These are phyloP conservation scores for Aspergillus eucalypticola DNA, from an alignment of 2,329 filamentous ascomycete genomes.

Conservation along the genomic window DNA sequence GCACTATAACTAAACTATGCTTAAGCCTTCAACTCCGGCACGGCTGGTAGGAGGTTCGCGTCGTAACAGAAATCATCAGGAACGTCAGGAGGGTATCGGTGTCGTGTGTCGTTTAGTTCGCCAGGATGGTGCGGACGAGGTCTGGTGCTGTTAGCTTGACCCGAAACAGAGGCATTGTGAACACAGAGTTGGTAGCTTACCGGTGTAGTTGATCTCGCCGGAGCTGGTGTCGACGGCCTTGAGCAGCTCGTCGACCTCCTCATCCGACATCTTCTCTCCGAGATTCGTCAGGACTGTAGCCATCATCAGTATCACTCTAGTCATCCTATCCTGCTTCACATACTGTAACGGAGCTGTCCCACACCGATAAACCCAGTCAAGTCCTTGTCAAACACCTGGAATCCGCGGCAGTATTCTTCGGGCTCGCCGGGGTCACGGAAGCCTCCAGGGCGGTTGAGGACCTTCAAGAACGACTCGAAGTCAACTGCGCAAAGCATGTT, in stretches of 20 bases:
- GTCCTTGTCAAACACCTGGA: conserved; percentile 99
- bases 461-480: conserved; percentile 94
- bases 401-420: conserved; percentile 96
- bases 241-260: conserved; percentile 97
- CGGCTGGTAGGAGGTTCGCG: conserved; percentile 9
- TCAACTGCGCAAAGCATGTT: conserved; percentile 66
- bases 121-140: conserved; percentile 81
- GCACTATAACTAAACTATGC: conserved; percentile 10
- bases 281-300: conserved; percentile 81
- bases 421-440: conserved; percentile 98
- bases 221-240: conserved; percentile 97
- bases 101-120: conserved; percentile 61
- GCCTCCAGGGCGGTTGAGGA: conserved; percentile 94
- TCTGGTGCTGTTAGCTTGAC: conserved; percentile 50
- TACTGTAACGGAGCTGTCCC: conserved; percentile 89
- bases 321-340: conserved; percentile 17
- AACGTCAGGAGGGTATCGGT: conserved; percentile 30
- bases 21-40: conserved; percentile 8
- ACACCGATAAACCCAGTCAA: conserved; percentile 98
- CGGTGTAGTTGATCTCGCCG: conserved; percentile 96
- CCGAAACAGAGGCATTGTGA: too few species aligned
- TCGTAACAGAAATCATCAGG: conserved; percentile 22
- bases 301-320: conserved; percentile 5
- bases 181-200: conserved; percentile 53
- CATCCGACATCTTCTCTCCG: conserved; percentile 98